phyloP scores from a whole-genome alignment of 345 rosid genomes.

The Eucalyptus pauciflora region DNA sequence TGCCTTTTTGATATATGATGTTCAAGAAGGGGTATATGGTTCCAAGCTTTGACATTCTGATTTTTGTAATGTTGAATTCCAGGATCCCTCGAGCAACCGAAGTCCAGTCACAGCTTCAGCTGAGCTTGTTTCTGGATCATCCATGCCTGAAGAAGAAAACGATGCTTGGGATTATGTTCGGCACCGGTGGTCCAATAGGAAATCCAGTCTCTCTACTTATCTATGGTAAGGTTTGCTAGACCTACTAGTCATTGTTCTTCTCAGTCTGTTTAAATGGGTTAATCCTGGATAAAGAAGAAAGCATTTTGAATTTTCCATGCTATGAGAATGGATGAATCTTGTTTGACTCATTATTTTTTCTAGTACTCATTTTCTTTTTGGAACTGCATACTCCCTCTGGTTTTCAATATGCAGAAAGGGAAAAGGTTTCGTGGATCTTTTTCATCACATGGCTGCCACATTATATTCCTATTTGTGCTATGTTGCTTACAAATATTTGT shows the following conservation, averaged over 20 bases:
- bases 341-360: background rate
- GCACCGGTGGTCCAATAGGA: constrained; percentile 38
- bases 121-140: constrained; percentile 1
- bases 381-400: background rate
- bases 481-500: background rate
- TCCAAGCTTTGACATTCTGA: background rate
- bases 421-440: background rate
- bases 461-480: background rate
- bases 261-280: background rate
- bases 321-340: background rate
- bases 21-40: background rate
- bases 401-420: background rate
- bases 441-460: background rate
- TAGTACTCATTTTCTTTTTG: background rate
- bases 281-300: background rate
- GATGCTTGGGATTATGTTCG: constrained; percentile 42
- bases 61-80: background rate
- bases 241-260: background rate
- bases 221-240: constrained; percentile 22
- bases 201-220: constrained; percentile 52
- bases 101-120: background rate
- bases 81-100: constrained; percentile 14
- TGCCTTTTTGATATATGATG: background rate
- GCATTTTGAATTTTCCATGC: background rate
- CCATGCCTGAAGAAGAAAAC: constrained; percentile 15